Conservation (phyloP, 345 rosid genomes). For the Brassica juncea region DNA sequence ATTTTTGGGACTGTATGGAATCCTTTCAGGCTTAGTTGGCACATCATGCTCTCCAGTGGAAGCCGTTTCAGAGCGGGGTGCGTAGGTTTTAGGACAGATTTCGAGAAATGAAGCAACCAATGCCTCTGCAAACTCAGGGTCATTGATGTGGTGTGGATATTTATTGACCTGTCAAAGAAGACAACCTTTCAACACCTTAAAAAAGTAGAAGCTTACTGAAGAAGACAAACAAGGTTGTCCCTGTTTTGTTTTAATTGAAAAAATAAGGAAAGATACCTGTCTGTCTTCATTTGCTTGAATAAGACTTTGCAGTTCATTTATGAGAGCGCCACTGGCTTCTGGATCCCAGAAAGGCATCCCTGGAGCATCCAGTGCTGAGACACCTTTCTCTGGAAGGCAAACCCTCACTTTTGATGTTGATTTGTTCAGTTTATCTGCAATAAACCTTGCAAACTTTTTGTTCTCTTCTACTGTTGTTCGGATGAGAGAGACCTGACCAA, state of each 20-base stretch:
- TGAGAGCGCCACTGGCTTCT: constrained; percentile 62
- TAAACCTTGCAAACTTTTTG: constrained; percentile 66
- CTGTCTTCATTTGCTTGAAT: constrained; percentile 60
- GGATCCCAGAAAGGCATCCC: constrained; percentile 83
- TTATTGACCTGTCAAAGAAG: constrained; percentile 54
- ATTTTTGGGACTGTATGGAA: constrained; percentile 62
- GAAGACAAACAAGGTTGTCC: constrained; percentile 52
- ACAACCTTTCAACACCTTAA: constrained; percentile 21
- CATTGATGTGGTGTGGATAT: constrained; percentile 74
- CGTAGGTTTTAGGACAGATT: constrained; percentile 45
- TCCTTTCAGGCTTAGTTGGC: constrained; percentile 39
- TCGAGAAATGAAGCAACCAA: constrained; percentile 74
- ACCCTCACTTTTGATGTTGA: constrained; percentile 61
- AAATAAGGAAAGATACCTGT: constrained; percentile 47
- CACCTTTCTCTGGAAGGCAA: constrained; percentile 79
- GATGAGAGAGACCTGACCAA: constrained; percentile 71
- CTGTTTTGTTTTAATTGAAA: constrained; percentile 5
- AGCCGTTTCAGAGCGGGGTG: constrained; percentile 36
- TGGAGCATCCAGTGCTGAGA: constrained; percentile 83
- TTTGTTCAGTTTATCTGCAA: constrained; percentile 76
- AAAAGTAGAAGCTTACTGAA: constrained; percentile 47
- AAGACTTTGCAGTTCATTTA: constrained; percentile 60
- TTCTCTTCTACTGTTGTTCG: constrained; percentile 85
- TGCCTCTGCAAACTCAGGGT: constrained; percentile 76
- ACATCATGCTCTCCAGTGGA: constrained; percentile 30